Percentiles rank a stretch among this genome's conserved stretches.
phyloP scores from a whole-genome alignment of 495 filamentous ascomycete genomes.

The Pyrenula aspistea region DNA sequence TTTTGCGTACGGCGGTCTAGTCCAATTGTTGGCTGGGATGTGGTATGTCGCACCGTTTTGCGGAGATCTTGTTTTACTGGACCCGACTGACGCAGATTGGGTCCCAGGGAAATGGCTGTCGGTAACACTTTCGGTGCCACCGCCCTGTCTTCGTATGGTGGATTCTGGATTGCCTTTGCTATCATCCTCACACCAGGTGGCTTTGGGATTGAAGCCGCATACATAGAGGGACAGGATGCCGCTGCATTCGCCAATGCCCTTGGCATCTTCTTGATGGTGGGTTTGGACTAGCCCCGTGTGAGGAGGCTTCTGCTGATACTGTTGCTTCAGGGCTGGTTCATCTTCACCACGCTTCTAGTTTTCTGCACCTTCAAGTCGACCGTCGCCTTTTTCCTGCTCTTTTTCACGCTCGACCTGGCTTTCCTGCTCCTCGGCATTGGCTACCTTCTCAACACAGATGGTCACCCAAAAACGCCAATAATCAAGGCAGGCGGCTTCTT shows the following conservation, averaged over 20 bases:
- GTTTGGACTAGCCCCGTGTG: slow-evolving; percentile 6
- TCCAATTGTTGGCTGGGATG: slow-evolving; percentile 93
- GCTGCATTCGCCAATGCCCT: slow-evolving; percentile 50
- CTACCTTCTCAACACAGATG: slow-evolving; percentile 42
- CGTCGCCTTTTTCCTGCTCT: slow-evolving; percentile 90
- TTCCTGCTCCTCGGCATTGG: slow-evolving; percentile 79
- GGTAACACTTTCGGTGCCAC: slow-evolving; percentile 98
- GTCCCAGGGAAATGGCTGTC: slow-evolving; percentile 85
- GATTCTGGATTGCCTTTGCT: slow-evolving; percentile 91
- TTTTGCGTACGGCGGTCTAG: slow-evolving; percentile 75
- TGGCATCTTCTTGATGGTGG: slow-evolving; percentile 73
- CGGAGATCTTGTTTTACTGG: not conserved
- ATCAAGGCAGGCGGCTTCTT: slow-evolving; percentile 79
- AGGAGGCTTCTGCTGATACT: not conserved
- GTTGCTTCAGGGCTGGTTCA: slow-evolving; percentile 70
- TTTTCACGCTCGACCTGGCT: slow-evolving; percentile 85
- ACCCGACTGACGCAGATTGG: not conserved
- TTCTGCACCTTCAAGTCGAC: slow-evolving; percentile 87
- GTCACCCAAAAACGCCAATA: slow-evolving; percentile 33
- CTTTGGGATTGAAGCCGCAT: slow-evolving; percentile 39
- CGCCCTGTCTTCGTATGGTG: slow-evolving; percentile 90
- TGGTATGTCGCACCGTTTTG: slow-evolving; percentile 52
- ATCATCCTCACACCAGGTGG: slow-evolving; percentile 79
- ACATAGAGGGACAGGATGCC: slow-evolving; percentile 12
- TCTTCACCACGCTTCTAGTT: slow-evolving; percentile 86